phyloP scores from a whole-genome alignment of 2,329 filamentous ascomycete genomes.

The Biscogniauxia marginata region DNA sequence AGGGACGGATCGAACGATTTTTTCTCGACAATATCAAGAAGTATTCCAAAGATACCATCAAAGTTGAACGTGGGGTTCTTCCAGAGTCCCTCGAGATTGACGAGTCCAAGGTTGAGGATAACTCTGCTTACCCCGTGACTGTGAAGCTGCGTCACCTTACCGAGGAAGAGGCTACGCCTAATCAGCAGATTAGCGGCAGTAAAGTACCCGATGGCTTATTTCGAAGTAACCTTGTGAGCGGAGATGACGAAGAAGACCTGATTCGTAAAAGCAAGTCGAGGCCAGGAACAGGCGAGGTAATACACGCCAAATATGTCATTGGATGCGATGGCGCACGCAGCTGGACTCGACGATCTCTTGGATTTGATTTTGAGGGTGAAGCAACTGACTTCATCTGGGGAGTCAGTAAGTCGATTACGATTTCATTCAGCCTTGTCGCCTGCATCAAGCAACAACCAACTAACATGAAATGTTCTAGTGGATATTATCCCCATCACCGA shows the following conservation, averaged over 20 bases:
- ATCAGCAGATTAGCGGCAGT: constrained; percentile 35
- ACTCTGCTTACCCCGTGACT: constrained; percentile 58
- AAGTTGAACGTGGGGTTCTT: constrained; percentile 59
- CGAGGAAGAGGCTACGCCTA: constrained; percentile 56
- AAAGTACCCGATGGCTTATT: constrained; percentile 55
- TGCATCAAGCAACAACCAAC: not conserved
- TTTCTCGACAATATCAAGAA: constrained; percentile 61
- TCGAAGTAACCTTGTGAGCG: constrained; percentile 52
- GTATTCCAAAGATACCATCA: constrained; percentile 46
- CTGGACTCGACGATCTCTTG: constrained; percentile 22
- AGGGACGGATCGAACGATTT: constrained; percentile 68
- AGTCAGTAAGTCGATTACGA: constrained; percentile 19
- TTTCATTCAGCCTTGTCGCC: not conserved
- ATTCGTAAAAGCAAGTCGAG: constrained; percentile 28
- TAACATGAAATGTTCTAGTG: not conserved
- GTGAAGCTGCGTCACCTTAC: constrained; percentile 56
- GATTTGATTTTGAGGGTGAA: constrained; percentile 51
- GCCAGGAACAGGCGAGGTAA: constrained; percentile 27
- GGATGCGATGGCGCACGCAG: constrained; percentile 26
- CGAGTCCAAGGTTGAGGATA: constrained; percentile 46
- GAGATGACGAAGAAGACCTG: constrained; percentile 57
- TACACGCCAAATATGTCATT: constrained; percentile 33
- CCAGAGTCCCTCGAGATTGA: constrained; percentile 57
- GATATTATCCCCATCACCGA: constrained; percentile 29
- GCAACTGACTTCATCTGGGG: constrained; percentile 49